phyloP scores from a whole-genome alignment of 805 yeast genomes.

The Ogataea methanolica region DNA sequence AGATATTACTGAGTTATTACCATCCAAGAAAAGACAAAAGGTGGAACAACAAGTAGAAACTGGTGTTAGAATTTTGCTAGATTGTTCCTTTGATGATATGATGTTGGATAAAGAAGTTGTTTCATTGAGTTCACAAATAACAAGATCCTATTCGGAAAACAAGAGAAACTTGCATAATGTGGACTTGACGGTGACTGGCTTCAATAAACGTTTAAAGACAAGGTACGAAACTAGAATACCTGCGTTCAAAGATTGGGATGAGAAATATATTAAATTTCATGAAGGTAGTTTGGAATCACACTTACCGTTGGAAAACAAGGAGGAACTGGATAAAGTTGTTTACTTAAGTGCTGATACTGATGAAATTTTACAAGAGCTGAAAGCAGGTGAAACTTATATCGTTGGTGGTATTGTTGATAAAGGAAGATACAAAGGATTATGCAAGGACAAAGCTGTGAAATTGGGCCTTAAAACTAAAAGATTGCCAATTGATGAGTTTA shows the following conservation, averaged over 20 bases:
- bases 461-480: slow-evolving; percentile 69
- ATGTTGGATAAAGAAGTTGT: slow-evolving; percentile 73
- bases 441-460: slow-evolving; percentile 74
- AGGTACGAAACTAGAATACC: slow-evolving; percentile 65
- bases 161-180: slow-evolving; percentile 55
- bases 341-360: slow-evolving; percentile 89
- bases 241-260: slow-evolving; percentile 62
- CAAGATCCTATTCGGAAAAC: slow-evolving; percentile 77
- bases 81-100: slow-evolving; percentile 85
- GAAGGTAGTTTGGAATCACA: slow-evolving; percentile 33
- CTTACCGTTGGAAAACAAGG: slow-evolving; percentile 19
- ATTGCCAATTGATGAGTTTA: slow-evolving; percentile 82
- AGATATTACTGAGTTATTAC: slow-evolving; percentile 31
- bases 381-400: slow-evolving; percentile 70
- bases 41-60: slow-evolving; percentile 45
- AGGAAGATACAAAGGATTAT: slow-evolving; percentile 77
- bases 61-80: slow-evolving; percentile 60
- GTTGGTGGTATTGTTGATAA: slow-evolving; percentile 97
- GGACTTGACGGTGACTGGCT: slow-evolving; percentile 56
- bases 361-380: slow-evolving; percentile 56
- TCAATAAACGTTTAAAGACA: slow-evolving; percentile 58
- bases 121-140: slow-evolving; percentile 74
- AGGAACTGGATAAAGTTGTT: slow-evolving; percentile 36
- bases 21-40: slow-evolving; percentile 29
- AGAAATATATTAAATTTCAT: slow-evolving; percentile 44